Evolutionary conservation across 2,329 filamentous ascomycete species (phyloP).

Genomic region (Chaetomiaceae sp.): DNA sequence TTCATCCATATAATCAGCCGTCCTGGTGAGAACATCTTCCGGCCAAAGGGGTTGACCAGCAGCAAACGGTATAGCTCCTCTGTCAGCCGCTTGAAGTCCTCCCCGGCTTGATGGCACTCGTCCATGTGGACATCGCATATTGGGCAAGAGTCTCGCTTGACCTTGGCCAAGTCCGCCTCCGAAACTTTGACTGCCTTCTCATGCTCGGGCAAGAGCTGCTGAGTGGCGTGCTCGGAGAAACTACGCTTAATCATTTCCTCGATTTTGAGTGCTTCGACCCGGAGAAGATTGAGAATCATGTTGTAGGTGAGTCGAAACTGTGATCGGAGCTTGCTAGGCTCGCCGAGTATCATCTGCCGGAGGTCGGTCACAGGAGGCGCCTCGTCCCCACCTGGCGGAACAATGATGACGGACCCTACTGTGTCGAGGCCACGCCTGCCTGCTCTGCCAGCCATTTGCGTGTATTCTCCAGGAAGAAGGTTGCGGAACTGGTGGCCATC

Average conservation of each 20-base stretch:
- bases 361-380: conserved; percentile 80
- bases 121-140: conserved; percentile 80
- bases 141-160: conserved; percentile 78
- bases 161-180: conserved; percentile 84
- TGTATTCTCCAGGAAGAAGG: conserved; percentile 90
- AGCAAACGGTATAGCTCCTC: conserved; percentile 73
- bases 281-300: conserved; percentile 94
- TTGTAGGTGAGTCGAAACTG: conserved; percentile 98
- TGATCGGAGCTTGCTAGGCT: conserved; percentile 89
- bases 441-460: conserved; percentile 95
- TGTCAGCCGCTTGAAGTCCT: conserved; percentile 76
- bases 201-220: conserved; percentile 88
- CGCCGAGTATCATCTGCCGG: conserved; percentile 90
- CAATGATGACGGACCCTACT: conserved; percentile 91
- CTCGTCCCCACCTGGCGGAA: conserved; percentile 77
- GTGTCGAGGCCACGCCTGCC: conserved; percentile 88
- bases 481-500: conserved; percentile 91
- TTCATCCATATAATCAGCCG: conserved; percentile 80
- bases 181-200: conserved; percentile 91
- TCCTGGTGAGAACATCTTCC: conserved; percentile 70
- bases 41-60: conserved; percentile 74
- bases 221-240: conserved; percentile 96
- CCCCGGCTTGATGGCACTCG: conserved; percentile 72
- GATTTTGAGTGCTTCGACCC: conserved; percentile 95
- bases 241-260: conserved; percentile 99